Evolutionary conservation across 192 early-diverging fungal genomes (phyloP).

Genomic region (Linderina pennispora): DNA sequence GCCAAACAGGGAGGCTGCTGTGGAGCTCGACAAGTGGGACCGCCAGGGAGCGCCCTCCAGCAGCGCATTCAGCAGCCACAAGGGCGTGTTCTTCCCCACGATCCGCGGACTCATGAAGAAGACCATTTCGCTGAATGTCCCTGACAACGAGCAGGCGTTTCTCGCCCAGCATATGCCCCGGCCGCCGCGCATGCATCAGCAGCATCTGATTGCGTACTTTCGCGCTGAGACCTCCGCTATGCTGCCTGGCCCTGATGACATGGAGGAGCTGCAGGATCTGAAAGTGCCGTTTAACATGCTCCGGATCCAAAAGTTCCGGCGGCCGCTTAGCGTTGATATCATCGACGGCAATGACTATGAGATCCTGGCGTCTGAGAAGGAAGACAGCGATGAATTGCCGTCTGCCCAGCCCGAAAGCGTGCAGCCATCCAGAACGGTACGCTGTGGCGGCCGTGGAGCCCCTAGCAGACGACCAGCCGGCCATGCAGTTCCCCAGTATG

Average conservation of each 20-base stretch:
- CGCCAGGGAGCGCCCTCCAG: background rate
- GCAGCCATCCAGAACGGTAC: too few relatives aligned
- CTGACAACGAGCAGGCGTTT: constrained; percentile 31
- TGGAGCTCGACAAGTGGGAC: constrained; percentile 8
- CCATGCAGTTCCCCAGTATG: too few relatives aligned
- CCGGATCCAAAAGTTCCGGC: constrained; percentile 28
- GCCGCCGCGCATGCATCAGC: constrained; percentile 21
- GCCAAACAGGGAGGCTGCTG: constrained; percentile 39
- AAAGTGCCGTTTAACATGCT: constrained; percentile 23
- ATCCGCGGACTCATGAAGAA: constrained; percentile 67
- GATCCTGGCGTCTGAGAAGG: constrained; percentile 20
- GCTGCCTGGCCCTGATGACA: constrained; percentile 27
- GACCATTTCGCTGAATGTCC: constrained; percentile 68
- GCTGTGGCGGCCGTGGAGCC: too few relatives aligned
- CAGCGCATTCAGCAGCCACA: constrained; percentile 19
- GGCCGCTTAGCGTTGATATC: constrained; percentile 20
- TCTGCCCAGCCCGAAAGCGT: too few relatives aligned
- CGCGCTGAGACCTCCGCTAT: constrained; percentile 10
- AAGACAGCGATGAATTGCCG: too few relatives aligned
- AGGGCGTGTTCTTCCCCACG: constrained; percentile 46
- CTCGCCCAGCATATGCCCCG: constrained; percentile 4
- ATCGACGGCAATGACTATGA: constrained; percentile 15
- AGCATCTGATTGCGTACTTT: constrained; percentile 37
- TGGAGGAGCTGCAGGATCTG: constrained; percentile 27
- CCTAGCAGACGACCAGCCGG: too few relatives aligned